A percentile compares a stretch with the other conserved stretches of the same genome.
These are phyloP conservation scores for Warburgia ugandensis DNA, from an alignment of 164 flowering plant genomes.

Conservation along the genomic window DNA sequence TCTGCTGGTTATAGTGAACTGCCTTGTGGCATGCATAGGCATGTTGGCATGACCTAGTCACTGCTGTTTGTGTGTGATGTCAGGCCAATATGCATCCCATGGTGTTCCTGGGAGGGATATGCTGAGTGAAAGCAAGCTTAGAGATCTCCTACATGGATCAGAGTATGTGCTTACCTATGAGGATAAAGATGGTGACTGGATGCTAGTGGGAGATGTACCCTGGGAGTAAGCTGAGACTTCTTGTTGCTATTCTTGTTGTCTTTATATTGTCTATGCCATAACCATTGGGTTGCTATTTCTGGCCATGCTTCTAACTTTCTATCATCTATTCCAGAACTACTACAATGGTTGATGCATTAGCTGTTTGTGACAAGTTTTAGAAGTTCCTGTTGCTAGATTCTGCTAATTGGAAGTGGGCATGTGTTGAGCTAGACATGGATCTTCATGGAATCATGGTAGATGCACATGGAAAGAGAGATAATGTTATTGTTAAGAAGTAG, in stretches of 20 bases:
- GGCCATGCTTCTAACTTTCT: neutral
- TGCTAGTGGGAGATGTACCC: constrained; percentile 97
- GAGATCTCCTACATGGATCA: constrained; percentile 81
- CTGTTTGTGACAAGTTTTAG: too few relatives aligned
- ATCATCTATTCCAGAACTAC: too few relatives aligned
- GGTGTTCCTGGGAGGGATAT: constrained; percentile 57
- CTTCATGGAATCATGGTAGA: too few relatives aligned
- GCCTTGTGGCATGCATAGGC: too few relatives aligned
- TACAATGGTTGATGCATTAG: too few relatives aligned
- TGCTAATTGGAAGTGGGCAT: too few relatives aligned
- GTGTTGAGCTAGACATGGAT: too few relatives aligned
- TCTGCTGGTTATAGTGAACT: too few relatives aligned
- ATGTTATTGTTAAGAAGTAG: too few relatives aligned
- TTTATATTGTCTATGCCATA: neutral
- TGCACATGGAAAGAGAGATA: too few relatives aligned
- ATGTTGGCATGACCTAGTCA: constrained; percentile 16
- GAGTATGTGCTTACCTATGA: constrained; percentile 90
- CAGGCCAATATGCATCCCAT: constrained; percentile 81
- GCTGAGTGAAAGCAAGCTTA: constrained; percentile 65
- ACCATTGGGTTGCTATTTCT: neutral
- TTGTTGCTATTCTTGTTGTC: neutral
- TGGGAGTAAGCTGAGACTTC: constrained; percentile 67
- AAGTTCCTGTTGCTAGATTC: too few relatives aligned
- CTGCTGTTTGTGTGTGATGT: constrained; percentile 23
- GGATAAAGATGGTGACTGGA: constrained; percentile 93